Evolutionary conservation across 2,329 filamentous ascomycete species (phyloP).

Genomic region (Aspergillus calidoustus): DNA sequence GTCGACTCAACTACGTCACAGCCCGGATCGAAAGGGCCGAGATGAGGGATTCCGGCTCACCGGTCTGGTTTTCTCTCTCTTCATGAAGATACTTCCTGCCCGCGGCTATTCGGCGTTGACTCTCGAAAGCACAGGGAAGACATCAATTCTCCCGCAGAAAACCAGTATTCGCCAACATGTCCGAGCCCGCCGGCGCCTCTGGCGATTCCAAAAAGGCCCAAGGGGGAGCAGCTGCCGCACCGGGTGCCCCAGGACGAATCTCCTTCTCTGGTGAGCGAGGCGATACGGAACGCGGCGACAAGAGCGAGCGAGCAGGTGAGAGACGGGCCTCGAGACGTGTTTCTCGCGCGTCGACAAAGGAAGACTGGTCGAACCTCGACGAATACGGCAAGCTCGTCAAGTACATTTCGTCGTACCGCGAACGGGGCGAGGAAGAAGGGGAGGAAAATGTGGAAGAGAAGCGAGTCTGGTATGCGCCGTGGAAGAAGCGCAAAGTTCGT

Average conservation of each 20-base stretch:
- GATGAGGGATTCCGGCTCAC: neutral
- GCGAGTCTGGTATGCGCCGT: constrained; percentile 65
- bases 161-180: constrained; percentile 25
- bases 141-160: constrained; percentile 2
- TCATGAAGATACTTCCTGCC: neutral
- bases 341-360: constrained; percentile 40
- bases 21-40: constrained; percentile 2
- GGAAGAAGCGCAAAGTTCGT: constrained; percentile 46
- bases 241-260: constrained; percentile 27
- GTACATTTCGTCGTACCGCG: constrained; percentile 70
- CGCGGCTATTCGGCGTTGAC: neutral
- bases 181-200: constrained; percentile 25
- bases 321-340: constrained; percentile 34
- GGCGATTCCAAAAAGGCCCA: constrained; percentile 22
- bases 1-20: constrained; percentile 36
- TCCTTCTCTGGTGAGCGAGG: constrained; percentile 24
- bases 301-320: constrained; percentile 1
- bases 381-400: constrained; percentile 70
- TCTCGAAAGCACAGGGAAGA: constrained; percentile 9
- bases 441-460: constrained; percentile 52
- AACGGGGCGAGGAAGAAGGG: constrained; percentile 50
- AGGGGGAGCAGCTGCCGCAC: neutral
- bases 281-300: neutral
- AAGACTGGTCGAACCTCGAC: constrained; percentile 50
- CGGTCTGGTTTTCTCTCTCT: constrained; percentile 3